Evolutionary conservation across 768 basidiomycete genomes (phyloP).

Genomic region (Amanita brunnescens): DNA sequence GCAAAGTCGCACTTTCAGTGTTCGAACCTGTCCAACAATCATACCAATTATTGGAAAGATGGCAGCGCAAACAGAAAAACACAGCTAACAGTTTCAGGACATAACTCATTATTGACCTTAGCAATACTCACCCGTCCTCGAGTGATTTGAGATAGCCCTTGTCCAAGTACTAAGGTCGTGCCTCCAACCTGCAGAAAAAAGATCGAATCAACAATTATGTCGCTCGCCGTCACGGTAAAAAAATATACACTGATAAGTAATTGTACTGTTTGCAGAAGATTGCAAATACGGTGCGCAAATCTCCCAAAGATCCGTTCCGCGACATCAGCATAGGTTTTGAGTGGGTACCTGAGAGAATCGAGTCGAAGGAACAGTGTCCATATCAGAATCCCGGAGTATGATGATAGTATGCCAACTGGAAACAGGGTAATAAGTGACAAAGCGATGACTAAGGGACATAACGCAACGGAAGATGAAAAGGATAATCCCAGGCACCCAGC

Average conservation of each 20-base stretch:
- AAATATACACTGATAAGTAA: constrained; percentile 43
- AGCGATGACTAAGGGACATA: background rate
- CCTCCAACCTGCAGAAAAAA: constrained; percentile 25
- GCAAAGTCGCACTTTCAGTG: constrained; percentile 26
- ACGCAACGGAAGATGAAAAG: constrained; percentile 33
- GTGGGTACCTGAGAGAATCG: constrained; percentile 47
- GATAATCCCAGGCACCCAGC: constrained; percentile 41
- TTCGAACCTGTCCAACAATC: constrained; percentile 51
- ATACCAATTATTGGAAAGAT: constrained; percentile 51
- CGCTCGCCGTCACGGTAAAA: background rate
- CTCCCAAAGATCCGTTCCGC: constrained; percentile 46
- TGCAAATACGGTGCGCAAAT: constrained; percentile 36
- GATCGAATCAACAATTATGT: no score
- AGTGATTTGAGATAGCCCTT: constrained; percentile 43
- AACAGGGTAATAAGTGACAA: background rate
- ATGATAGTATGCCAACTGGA: constrained; percentile 39
- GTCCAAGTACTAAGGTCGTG: constrained; percentile 37
- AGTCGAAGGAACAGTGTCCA: constrained; percentile 48
- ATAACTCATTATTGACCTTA: background rate
- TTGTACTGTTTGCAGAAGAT: constrained; percentile 46
- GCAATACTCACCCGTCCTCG: constrained; percentile 29
- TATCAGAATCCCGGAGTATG: constrained; percentile 46
- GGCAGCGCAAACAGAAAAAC: constrained; percentile 48
- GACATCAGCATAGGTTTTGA: constrained; percentile 48
- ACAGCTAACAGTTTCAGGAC: constrained; percentile 27